phyloP scores from a whole-genome alignment of 352 stramenopile genomes.

The Peronospora farinosa region DNA sequence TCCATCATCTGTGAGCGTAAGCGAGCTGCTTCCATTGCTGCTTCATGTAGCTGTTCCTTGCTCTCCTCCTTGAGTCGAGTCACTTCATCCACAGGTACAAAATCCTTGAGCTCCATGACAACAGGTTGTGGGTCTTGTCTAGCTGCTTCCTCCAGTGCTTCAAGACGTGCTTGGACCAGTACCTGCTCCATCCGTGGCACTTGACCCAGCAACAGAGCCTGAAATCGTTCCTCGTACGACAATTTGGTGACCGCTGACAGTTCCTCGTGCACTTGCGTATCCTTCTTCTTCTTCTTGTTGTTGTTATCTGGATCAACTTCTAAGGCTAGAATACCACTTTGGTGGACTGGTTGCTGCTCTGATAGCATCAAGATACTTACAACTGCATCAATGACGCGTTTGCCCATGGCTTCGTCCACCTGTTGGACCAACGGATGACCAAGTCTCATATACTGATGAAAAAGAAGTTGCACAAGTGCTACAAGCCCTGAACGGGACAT shows the following conservation, averaged over 20 bases:
- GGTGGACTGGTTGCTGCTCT: constrained; percentile 22
- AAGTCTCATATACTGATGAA: constrained; percentile 51
- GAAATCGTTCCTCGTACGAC: constrained; percentile 49
- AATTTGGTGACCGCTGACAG: constrained; percentile 20
- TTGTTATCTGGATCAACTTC: constrained; percentile 16
- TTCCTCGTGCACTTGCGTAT: not conserved
- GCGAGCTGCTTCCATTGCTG: constrained; percentile 21
- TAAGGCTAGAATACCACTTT: constrained; percentile 20
- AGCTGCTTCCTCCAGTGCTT: constrained; percentile 16
- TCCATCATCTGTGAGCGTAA: constrained; percentile 32
- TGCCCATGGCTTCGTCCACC: constrained; percentile 57
- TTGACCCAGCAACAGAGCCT: constrained; percentile 42
- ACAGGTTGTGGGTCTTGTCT: constrained; percentile 18
- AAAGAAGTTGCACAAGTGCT: constrained; percentile 38
- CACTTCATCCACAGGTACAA: constrained; percentile 55
- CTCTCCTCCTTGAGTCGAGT: constrained; percentile 39
- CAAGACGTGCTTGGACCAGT: constrained; percentile 24
- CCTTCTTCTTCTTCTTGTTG: not conserved
- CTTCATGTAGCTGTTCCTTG: constrained; percentile 33
- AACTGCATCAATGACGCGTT: constrained; percentile 47
- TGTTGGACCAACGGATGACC: constrained; percentile 45
- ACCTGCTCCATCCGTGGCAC: constrained; percentile 37
- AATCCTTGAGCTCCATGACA: constrained; percentile 65
- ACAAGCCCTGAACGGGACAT: constrained; percentile 36
- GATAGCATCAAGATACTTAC: constrained; percentile 49